Base-by-base conservation (phyloP, 225 moss, liverwort and hornwort genomes). In the Pseudisothecium myosuroides region DNA sequence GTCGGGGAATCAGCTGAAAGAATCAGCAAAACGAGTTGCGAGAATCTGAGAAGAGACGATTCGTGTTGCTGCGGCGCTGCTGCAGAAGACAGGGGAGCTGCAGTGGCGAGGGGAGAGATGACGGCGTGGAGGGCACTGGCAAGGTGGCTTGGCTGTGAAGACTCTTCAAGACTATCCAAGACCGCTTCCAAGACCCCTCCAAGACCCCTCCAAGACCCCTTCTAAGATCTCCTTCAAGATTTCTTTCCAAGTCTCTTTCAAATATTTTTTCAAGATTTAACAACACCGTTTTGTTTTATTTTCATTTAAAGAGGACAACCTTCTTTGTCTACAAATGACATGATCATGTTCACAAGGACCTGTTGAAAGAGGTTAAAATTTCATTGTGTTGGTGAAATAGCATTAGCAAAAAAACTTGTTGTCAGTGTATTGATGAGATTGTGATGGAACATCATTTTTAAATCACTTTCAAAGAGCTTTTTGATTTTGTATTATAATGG, bases 361-460 rank as follows among this genome's bases (percentile, higher is more conserved):
- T 13, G 0, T 5, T 8, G 22, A 4, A 76, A 34, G 22, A 52
- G 9, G 52, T 3, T 5, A 36, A 54, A 36, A 36, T 36, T 7
- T 23, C 14, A 14, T 36, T 36, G 22, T 8, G 0, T 76, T 76
- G 22, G 14, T 0, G 22, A 76, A 76, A 20, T 50, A 49, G 50
- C 7, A 32, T 75, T 76, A 21, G 8, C 5, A 19, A 50, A 32
- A 20, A 34, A 3, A 1, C 0, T 3, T 5, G 1, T 52, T 76
- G 21, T 34, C 8, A 22, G 8, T 34, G 5, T 14, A 22, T 0
- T 3, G 0, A 3, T 8, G 14, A 76, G 8, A 50, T 4, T 20
- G 13, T 8, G 5, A 12, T 21, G 13, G 4, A 50, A 32, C 1
- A 50, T 7, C 0, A 7, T 49, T 49, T 75, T 32, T 20, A 31